A percentile compares a stretch with the other conserved stretches of the same genome.
Conservation (phyloP, 2,329 filamentous ascomycete genomes). For the Cercospora canescens region DNA sequence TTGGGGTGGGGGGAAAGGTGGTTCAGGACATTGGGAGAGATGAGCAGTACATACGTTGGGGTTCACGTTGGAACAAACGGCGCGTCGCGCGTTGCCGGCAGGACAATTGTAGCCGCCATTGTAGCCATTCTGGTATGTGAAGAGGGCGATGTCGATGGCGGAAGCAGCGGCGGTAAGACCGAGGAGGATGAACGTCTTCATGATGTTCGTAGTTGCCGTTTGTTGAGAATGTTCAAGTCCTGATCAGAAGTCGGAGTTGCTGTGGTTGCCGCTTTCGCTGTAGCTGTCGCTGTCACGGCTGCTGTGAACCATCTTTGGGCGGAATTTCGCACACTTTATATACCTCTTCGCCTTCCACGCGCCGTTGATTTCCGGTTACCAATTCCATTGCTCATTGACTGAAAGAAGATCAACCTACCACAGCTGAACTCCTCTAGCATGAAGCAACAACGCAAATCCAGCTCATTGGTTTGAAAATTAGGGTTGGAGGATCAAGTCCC, state of each 20-base stretch:
- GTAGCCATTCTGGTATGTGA: neutral
- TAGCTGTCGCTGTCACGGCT: neutral
- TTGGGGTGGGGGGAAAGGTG: neutral
- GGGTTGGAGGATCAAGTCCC: neutral
- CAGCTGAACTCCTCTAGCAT: neutral
- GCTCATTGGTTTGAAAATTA: neutral
- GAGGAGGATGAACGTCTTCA: neutral
- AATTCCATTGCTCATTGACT: neutral
- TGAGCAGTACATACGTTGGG: neutral
- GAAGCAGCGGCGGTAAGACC: neutral
- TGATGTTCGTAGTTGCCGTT: neutral
- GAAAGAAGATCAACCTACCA: neutral
- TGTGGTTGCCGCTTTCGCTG: neutral
- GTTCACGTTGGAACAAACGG: neutral
- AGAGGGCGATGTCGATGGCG: neutral
- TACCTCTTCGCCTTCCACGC: neutral
- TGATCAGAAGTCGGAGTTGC: no score
- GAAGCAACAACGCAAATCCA: neutral
- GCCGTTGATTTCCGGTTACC: neutral
- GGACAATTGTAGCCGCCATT: neutral
- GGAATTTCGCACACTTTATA: neutral
- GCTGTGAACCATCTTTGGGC: neutral
- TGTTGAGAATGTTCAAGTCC: neutral
- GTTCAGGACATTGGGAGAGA: neutral
- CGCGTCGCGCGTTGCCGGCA: neutral